Base-by-base conservation (phyloP, 331 rosid genomes). In the Phaseolus coccineus region DNA sequence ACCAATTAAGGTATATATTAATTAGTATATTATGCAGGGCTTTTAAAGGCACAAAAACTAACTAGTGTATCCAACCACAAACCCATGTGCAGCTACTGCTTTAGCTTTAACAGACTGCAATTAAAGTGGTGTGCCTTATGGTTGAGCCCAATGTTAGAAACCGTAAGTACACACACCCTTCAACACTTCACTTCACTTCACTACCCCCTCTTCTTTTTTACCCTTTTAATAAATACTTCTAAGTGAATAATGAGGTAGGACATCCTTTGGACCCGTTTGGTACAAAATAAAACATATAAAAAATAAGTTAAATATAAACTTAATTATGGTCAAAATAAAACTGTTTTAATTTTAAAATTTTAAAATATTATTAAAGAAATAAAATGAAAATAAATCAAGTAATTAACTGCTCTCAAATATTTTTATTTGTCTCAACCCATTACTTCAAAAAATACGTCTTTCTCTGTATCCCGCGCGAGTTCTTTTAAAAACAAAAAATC, bases 1-100 rank as follows among this genome's bases (percentile, higher is more conserved):
- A 77, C n/a, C 42, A 88, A 67, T 81, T 81, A 84, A 90, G 92
- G 94, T 70, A 89, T 70, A 89, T 80, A 79, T 66, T 57, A 88
- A 88, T 63, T 57, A 88, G 87, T 63, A 83, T 80, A 79, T 58
- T 63, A 71, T 55, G 27, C 47, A 25, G 37, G 69, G 72, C 59
- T 69, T 80, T 73, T 57, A 28, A 65, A 62, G 62, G 12, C 55
- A 56, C 66, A 40, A 58, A 75, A 73, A 56, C 64, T 81, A 47
- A 16, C 53, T 82, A 77, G 74, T 72, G 50, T 42, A 30, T 30
- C 62, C 27, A 15, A 52, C 86, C 74, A 83, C 88, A 87, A 61
- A 46, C 48, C 87, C 93, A 92, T 77, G 90, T 90, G 93, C 88
- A 52, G 12, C 12, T 78, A 71, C 53, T 77, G 65, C 88, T 87